phyloP scores from a whole-genome alignment of 345 rosid species.

The Linum trigynum region DNA sequence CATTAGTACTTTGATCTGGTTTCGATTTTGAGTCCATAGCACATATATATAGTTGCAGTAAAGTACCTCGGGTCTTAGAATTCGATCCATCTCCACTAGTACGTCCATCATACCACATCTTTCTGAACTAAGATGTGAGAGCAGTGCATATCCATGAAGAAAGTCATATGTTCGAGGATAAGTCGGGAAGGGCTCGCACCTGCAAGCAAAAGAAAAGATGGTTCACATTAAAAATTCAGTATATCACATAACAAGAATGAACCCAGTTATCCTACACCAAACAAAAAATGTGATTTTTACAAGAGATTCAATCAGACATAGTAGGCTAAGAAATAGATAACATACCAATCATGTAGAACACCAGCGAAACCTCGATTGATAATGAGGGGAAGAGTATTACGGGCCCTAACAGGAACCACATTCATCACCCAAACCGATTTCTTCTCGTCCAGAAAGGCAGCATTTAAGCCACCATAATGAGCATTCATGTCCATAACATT shows the following conservation, averaged over 20 bases:
- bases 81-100: slow-evolving; percentile 89
- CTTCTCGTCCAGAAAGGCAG: slow-evolving; percentile 60
- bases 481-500: slow-evolving; percentile 99
- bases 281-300: neutral
- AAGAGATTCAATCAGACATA: neutral
- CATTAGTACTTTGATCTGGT: no score
- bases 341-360: slow-evolving; percentile 87
- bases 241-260: slow-evolving; percentile 4
- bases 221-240: slow-evolving; percentile 1
- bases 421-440: slow-evolving; percentile 95
- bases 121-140: slow-evolving; percentile 53
- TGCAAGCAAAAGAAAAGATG: slow-evolving; percentile 21
- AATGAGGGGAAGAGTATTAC: slow-evolving; percentile 72
- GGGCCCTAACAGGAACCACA: slow-evolving; percentile 73
- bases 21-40: neutral
- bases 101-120: slow-evolving; percentile 68
- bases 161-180: slow-evolving; percentile 93
- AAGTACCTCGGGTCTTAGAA: slow-evolving; percentile 88
- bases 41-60: neutral
- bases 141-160: slow-evolving; percentile 89
- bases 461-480: slow-evolving; percentile 72
- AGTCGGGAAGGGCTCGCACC: slow-evolving; percentile 99
- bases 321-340: neutral
- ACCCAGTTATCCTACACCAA: neutral
- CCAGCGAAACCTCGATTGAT: slow-evolving; percentile 86